Conservation (phyloP, 2,329 filamentous ascomycete genomes). For the Ceratocystis colombiana region DNA sequence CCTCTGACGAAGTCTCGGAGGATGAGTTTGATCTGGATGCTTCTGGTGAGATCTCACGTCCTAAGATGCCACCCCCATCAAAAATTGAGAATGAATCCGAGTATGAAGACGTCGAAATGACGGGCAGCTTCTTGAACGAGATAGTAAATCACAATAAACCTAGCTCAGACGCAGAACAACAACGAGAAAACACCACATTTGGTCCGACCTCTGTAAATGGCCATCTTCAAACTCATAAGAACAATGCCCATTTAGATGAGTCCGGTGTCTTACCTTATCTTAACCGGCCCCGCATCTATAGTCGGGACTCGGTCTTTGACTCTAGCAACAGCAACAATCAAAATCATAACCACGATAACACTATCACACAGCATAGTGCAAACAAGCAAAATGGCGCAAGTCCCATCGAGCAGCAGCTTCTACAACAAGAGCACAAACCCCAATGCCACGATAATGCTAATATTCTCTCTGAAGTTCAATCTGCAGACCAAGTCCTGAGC, state of each 20-base stretch:
- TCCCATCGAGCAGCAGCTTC: conserved; percentile 23
- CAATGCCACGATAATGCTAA: not conserved
- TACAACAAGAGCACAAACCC: not conserved
- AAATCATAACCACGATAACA: conserved; percentile 28
- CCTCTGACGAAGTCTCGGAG: conserved; percentile 53
- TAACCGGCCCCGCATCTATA: conserved; percentile 30
- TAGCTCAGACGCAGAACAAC: not conserved
- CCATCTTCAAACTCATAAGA: not conserved
- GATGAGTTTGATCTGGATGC: conserved; percentile 35
- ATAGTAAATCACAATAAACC: conserved; percentile 17
- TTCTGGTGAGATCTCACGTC: conserved; percentile 10
- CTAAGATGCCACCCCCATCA: conserved; percentile 1
- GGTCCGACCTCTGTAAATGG: not conserved
- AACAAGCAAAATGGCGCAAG: not conserved
- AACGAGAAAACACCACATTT: conserved; percentile 13
- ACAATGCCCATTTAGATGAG: conserved; percentile 3
- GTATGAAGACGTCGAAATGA: conserved; percentile 24
- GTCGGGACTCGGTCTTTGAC: conserved; percentile 39
- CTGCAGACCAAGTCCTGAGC: conserved; percentile 43
- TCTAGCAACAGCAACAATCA: conserved; percentile 27
- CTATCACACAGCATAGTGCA: conserved; percentile 27
- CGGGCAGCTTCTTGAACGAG: conserved; percentile 21
- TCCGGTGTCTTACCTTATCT: conserved; percentile 20
- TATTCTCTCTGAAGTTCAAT: conserved; percentile 31
- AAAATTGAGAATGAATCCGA: conserved; percentile 10